phyloP scores from a whole-genome alignment of 345 rosid species.

The Excoecaria agallocha region DNA sequence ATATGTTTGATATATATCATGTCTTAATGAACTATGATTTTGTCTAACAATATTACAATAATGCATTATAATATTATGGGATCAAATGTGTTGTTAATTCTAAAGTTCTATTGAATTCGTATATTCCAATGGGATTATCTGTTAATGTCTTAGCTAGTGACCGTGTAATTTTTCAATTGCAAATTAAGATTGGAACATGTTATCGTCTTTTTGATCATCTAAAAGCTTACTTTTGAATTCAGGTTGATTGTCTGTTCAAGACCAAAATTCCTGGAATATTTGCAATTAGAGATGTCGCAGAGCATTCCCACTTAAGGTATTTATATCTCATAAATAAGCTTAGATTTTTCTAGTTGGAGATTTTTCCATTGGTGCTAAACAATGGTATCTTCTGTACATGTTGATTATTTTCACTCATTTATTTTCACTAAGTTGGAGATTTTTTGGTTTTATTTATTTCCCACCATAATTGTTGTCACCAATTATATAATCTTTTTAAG shows the following conservation, averaged over 20 bases:
- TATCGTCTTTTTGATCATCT: background rate
- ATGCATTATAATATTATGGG: background rate
- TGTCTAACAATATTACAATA: background rate
- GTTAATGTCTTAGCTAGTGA: background rate
- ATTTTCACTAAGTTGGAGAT: no score
- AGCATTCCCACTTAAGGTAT: slow-evolving; percentile 93
- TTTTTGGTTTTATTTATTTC: no score
- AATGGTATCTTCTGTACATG: background rate
- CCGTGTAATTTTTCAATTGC: background rate
- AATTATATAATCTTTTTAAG: no score
- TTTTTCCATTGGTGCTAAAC: background rate
- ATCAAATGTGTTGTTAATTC: background rate
- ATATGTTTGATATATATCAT: background rate
- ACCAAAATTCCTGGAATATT: slow-evolving; percentile 86
- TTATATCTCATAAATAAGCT: slow-evolving; percentile 22
- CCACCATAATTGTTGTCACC: no score
- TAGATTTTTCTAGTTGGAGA: background rate
- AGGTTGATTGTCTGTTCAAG: slow-evolving; percentile 86
- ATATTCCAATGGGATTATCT: background rate
- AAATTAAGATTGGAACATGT: background rate
- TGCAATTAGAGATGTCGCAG: slow-evolving; percentile 95
- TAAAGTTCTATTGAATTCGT: background rate
- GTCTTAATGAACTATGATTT: slow-evolving; percentile 5
- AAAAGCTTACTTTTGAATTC: slow-evolving; percentile 19
- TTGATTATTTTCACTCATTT: background rate